phyloP scores from a whole-genome alignment of 495 filamentous ascomycete genomes.

The Rhypophila decipiens region DNA sequence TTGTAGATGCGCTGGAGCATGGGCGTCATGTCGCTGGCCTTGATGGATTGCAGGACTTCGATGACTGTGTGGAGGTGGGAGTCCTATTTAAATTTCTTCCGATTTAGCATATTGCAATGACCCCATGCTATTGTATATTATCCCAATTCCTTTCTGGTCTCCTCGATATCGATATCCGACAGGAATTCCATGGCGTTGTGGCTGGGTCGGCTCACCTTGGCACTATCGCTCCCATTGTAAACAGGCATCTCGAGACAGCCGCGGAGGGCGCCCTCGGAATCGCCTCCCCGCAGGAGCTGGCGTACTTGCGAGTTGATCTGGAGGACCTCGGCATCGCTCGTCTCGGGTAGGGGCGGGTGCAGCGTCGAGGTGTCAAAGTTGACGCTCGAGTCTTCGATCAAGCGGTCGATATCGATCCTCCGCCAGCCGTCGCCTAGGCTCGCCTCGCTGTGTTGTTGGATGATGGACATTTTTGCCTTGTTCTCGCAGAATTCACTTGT shows the following conservation, averaged over 20 bases:
- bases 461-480: constrained; percentile 43
- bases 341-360: constrained; percentile 60
- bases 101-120: background rate
- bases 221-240: constrained; percentile 55
- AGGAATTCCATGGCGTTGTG: no score
- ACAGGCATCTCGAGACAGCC: constrained; percentile 65
- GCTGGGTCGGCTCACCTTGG: constrained; percentile 42
- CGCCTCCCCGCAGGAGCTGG: constrained; percentile 77
- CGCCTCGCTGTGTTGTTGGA: constrained; percentile 47
- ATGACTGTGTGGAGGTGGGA: constrained; percentile 72
- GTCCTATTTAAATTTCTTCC: constrained; percentile 40
- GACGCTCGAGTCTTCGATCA: constrained; percentile 76
- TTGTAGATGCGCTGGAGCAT: constrained; percentile 70
- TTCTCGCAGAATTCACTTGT: background rate
- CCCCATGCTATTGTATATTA: background rate
- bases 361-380: constrained; percentile 84
- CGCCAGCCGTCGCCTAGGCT: constrained; percentile 63
- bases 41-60: constrained; percentile 85
- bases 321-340: constrained; percentile 65
- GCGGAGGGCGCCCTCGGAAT: constrained; percentile 76
- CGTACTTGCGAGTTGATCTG: constrained; percentile 68
- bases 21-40: constrained; percentile 82
- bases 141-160: no score
- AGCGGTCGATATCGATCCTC: constrained; percentile 87
- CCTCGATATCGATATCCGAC: no score